These are phyloP conservation scores for Pseudocercospora pini-densiflorae DNA, from an alignment of 2,329 filamentous ascomycete genomes.

Conservation along the genomic window DNA sequence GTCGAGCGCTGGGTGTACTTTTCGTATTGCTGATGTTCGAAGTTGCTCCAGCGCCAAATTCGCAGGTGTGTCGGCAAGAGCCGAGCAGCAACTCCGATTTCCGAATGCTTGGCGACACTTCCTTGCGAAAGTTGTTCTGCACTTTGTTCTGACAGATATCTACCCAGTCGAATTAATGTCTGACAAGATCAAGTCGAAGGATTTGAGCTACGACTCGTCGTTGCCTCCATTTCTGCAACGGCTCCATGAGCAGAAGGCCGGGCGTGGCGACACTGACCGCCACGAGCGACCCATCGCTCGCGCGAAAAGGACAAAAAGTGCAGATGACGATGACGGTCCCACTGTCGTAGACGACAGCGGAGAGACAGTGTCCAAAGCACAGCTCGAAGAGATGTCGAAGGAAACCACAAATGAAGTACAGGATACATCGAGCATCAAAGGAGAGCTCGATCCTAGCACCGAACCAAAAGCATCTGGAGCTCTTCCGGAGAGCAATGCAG, in stretches of 20 bases:
- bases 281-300: slow-evolving; percentile 51
- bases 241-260: slow-evolving; percentile 59
- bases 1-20: slow-evolving; percentile 3
- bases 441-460: slow-evolving; percentile 26
- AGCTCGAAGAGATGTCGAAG: slow-evolving; percentile 51
- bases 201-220: slow-evolving; percentile 68
- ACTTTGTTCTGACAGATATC: not conserved
- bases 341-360: slow-evolving; percentile 75
- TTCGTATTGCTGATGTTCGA: not conserved
- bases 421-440: slow-evolving; percentile 28
- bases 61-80: slow-evolving; percentile 9
- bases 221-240: slow-evolving; percentile 53
- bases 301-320: slow-evolving; percentile 59
- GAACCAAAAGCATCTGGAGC: slow-evolving; percentile 33
- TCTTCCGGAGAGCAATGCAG: slow-evolving; percentile 18
- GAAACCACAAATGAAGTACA: slow-evolving; percentile 8
- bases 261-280: slow-evolving; percentile 48
- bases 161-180: too few species aligned
- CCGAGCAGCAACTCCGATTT: not conserved
- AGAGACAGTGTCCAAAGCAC: slow-evolving; percentile 59
- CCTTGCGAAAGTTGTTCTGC: not conserved
- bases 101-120: not conserved
- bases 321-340: slow-evolving; percentile 77
- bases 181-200: slow-evolving; percentile 65
- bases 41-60: not conserved